Conservation (phyloP, 805 yeast species). For the Grigorovia jiainica region DNA sequence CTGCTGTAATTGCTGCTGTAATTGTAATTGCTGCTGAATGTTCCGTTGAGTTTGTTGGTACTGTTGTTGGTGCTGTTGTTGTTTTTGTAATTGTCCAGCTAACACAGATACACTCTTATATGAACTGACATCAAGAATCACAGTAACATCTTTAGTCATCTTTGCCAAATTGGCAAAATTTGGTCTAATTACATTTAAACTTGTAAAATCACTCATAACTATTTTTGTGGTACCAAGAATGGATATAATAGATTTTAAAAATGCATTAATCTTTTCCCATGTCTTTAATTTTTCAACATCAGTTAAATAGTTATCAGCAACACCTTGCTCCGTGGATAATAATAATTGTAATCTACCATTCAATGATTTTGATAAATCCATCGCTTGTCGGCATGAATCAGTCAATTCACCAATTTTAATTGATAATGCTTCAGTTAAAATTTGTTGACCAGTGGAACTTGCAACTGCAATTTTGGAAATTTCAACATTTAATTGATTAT, state of each 20-base stretch:
- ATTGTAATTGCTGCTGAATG: constrained; percentile 4
- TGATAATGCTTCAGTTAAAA: constrained; percentile 32
- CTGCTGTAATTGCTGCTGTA: constrained; percentile 12
- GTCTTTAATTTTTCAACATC: constrained; percentile 49
- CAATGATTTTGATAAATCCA: constrained; percentile 69
- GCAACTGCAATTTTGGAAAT: constrained; percentile 55
- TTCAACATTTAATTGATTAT: constrained; percentile 61
- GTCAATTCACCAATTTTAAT: constrained; percentile 68
- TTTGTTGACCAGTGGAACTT: constrained; percentile 33
- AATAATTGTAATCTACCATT: constrained; percentile 45
- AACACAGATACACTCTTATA: constrained; percentile 29
- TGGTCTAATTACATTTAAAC: constrained; percentile 69
- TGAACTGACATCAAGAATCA: constrained; percentile 63
- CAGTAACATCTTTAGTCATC: constrained; percentile 85
- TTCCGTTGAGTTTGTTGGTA: constrained; percentile 4
- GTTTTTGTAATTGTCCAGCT: constrained; percentile 12
- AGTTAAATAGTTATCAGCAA: constrained; percentile 32
- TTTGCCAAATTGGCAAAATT: constrained; percentile 74
- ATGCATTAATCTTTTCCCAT: constrained; percentile 79
- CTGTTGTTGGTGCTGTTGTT: constrained; percentile 9
- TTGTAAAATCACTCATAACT: constrained; percentile 73
- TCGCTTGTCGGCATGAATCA: constrained; percentile 63
- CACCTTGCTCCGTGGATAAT: constrained; percentile 16
- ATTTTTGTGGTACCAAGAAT: constrained; percentile 76
- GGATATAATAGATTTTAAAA: constrained; percentile 72